phyloP scores from a whole-genome alignment of 2,329 filamentous ascomycete genomes.

The Phyllosticta ampelicida region DNA sequence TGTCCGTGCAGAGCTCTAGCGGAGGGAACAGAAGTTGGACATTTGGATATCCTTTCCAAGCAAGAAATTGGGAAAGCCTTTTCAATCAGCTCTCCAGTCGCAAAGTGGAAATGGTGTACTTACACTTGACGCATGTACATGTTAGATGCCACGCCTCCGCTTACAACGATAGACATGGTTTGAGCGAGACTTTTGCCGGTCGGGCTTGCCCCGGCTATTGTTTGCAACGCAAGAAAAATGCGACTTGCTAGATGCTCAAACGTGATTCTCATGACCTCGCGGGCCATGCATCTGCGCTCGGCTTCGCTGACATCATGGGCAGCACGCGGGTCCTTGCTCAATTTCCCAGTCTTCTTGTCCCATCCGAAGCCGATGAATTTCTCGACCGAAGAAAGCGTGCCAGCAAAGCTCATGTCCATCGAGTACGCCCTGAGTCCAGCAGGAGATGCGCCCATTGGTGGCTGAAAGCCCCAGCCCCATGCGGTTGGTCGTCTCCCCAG shows the following conservation, averaged over 20 bases:
- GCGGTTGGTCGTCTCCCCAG: conserved; percentile 34
- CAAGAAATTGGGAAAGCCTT: conserved; percentile 45
- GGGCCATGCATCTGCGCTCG: conserved; percentile 60
- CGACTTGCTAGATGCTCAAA: conserved; percentile 82
- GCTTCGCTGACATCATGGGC: conserved; percentile 36
- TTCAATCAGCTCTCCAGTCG: conserved; percentile 12
- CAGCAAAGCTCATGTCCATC: conserved; percentile 48
- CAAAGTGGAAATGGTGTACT: conserved; percentile 3
- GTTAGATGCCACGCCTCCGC: conserved; percentile 87
- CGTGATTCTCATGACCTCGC: conserved; percentile 63
- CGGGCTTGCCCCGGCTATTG: conserved; percentile 10
- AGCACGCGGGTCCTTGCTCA: conserved; percentile 21
- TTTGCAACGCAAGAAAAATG: conserved; percentile 56
- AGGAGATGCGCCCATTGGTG: conserved; percentile 49
- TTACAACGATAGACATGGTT: conserved; percentile 55
- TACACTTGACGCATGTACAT: conserved; percentile 59
- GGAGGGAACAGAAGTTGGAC: conserved; percentile 66
- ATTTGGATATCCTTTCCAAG: conserved; percentile 52
- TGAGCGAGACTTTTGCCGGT: conserved; percentile 29
- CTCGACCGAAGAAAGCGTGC: conserved; percentile 55
- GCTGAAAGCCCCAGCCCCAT: conserved; percentile 58
- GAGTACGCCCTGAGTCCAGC: conserved; percentile 23
- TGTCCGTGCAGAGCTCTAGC: conserved; percentile 72
- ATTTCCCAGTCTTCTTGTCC: conserved; percentile 19
- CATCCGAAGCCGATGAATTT: conserved; percentile 39